Evolutionary conservation across 345 rosid species (phyloP).

Genomic region (Triadica sebifera): DNA sequence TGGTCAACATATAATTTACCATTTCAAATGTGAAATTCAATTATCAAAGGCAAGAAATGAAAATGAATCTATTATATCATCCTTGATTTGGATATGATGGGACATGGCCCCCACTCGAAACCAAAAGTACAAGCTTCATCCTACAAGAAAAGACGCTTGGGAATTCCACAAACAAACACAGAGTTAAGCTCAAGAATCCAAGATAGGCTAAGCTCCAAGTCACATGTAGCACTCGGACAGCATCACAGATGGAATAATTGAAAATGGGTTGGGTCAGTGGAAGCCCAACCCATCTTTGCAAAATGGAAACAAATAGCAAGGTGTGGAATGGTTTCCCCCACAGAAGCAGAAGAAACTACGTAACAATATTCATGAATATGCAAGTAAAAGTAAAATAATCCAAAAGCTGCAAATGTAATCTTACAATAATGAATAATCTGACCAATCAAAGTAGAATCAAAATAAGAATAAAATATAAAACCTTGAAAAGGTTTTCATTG

Average conservation of each 20-base stretch:
- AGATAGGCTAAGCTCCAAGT: too few relatives aligned
- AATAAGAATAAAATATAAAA: conserved; percentile 2
- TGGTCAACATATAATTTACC: too few relatives aligned
- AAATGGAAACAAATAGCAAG: not conserved
- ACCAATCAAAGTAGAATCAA: too few relatives aligned
- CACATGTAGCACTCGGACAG: not conserved
- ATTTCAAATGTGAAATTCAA: too few relatives aligned
- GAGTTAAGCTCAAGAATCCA: too few relatives aligned
- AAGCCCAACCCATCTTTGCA: not conserved
- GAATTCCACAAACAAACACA: not conserved
- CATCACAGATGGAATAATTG: not conserved
- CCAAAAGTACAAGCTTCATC: not conserved
- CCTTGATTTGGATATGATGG: too few relatives aligned
- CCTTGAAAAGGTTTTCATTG: conserved; percentile 34
- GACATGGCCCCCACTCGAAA: too few relatives aligned
- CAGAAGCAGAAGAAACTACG: too few relatives aligned
- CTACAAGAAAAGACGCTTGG: not conserved
- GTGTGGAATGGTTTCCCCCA: too few relatives aligned
- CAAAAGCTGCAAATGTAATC: not conserved
- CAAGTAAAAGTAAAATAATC: not conserved
- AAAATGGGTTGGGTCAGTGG: not conserved
- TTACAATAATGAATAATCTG: not conserved
- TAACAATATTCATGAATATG: not conserved
- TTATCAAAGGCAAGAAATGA: too few relatives aligned
- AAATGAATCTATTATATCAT: too few relatives aligned